Evolutionary conservation across 1,284 basidiomycete species (phyloP).

Genomic region (Sporisorium reilianum): DNA sequence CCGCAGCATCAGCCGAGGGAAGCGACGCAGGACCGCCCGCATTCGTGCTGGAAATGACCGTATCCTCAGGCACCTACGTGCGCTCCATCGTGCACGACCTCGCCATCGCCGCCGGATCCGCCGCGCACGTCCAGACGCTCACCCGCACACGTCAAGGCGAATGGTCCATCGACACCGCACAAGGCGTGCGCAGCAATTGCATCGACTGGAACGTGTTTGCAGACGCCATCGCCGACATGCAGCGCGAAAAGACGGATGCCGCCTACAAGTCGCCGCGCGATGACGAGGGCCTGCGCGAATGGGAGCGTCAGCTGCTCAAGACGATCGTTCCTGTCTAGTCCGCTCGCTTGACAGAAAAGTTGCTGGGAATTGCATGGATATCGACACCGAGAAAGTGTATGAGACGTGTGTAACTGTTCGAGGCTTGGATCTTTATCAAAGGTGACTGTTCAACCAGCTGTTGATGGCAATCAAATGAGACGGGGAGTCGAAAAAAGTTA

Average conservation of each 20-base stretch:
- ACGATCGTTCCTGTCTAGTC: constrained; percentile 39
- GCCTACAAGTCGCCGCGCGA: constrained; percentile 30
- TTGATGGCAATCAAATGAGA: neutral
- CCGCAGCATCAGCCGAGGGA: constrained; percentile 12
- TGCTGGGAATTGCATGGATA: neutral
- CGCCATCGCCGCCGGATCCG: constrained; percentile 53
- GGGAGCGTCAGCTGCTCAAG: constrained; percentile 58
- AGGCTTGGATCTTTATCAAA: constrained; percentile 10
- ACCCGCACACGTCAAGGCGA: constrained; percentile 65
- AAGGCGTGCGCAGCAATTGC: constrained; percentile 55
- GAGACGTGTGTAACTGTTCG: neutral
- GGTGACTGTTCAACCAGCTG: constrained; percentile 44
- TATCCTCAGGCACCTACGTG: constrained; percentile 68
- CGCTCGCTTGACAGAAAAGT: too few relatives aligned
- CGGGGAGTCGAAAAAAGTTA: too few relatives aligned
- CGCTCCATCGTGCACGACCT: constrained; percentile 68
- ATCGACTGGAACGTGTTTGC: constrained; percentile 64
- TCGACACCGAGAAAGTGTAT: constrained; percentile 16
- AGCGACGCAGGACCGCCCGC: constrained; percentile 43
- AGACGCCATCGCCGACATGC: constrained; percentile 58
- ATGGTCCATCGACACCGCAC: constrained; percentile 48
- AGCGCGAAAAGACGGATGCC: constrained; percentile 36
- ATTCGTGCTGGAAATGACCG: constrained; percentile 65
- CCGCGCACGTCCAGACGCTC: constrained; percentile 66
- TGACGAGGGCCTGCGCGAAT: constrained; percentile 43